Base-by-base conservation (phyloP, 1,139 yeast species). In the Suhomyces yuchorum region DNA sequence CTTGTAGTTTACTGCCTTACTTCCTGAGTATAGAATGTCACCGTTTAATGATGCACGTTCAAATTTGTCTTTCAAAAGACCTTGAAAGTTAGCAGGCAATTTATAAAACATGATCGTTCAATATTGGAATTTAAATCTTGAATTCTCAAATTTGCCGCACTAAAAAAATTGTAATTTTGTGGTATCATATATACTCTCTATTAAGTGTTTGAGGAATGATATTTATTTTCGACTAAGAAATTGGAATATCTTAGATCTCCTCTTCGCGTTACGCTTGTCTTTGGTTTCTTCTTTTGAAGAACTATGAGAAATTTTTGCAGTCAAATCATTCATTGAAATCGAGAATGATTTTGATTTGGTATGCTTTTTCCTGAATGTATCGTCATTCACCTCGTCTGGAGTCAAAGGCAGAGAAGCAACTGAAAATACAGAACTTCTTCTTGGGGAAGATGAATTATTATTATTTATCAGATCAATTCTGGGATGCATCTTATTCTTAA, bases 1-100 rank as follows among this genome's bases (percentile, higher is more conserved):
- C n/a, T 56, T 43, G 51, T 66, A 65, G 30, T 56, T 56, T 1
- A 52, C 54, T 1, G 71, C 71, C 3, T 59, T 48, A 0, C 57
- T 63, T 0, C 77, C 77, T 54, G 66, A 67, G 56, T 63, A 74
- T 22, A 63, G 51, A 43, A 74, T 52, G 18, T 62, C 52, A 1
- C 61, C 65, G 24, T 52, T 48, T 1, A 55, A 43, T 3, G 63
- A 45, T 1, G 78, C 79, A 15, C 56, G 48, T 0, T 63, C 60
- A 50, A 66, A 75, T 46, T 62, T 69, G 2, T 50, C 49, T 6
- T 58, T 42, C 28, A 73, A 53, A 2, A 32, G 42, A 12, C 58
- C 43, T 39, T 56, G 53, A 51, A 73, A 73, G 41, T 66, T 54
- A 4, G 54, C 51, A 19, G 71, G 67, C n/a, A 70, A 41, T 14